Conservation (phyloP, 192 early-diverging fungal species). For the Backusella luteola region DNA sequence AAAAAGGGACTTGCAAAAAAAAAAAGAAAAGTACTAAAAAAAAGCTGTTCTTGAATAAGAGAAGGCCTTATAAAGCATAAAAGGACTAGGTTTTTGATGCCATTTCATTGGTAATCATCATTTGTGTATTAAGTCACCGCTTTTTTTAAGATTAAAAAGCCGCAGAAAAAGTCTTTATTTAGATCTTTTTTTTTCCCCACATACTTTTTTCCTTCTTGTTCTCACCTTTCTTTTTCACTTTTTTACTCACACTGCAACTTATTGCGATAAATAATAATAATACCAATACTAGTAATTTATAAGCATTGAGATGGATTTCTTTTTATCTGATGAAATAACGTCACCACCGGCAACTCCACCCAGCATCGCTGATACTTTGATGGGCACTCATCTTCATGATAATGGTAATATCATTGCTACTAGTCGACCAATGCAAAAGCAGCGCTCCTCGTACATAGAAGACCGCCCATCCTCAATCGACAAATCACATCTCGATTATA, state of each 20-base stretch:
- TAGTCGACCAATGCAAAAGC: background rate
- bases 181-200: background rate
- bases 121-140: background rate
- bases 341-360: slow-evolving; percentile 41
- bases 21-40: background rate
- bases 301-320: slow-evolving; percentile 20
- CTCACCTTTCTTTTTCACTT: background rate
- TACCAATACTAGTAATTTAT: too few species aligned
- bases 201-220: background rate
- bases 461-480: background rate
- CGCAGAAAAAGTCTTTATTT: background rate
- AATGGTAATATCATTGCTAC: background rate
- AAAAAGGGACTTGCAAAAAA: background rate
- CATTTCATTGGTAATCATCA: background rate
- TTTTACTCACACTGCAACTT: background rate
- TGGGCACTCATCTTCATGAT: background rate
- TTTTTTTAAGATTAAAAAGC: background rate
- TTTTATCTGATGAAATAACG: slow-evolving; percentile 23
- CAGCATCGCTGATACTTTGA: background rate
- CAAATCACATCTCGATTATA: slow-evolving; percentile 18
- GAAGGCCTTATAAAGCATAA: background rate
- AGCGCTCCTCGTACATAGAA: background rate
- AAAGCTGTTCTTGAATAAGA: background rate
- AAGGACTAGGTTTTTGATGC: background rate
- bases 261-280: background rate